These are phyloP conservation scores for Pneumocystis oryctolagi DNA, from an alignment of 1,139 yeast genomes.

Conservation along the genomic window DNA sequence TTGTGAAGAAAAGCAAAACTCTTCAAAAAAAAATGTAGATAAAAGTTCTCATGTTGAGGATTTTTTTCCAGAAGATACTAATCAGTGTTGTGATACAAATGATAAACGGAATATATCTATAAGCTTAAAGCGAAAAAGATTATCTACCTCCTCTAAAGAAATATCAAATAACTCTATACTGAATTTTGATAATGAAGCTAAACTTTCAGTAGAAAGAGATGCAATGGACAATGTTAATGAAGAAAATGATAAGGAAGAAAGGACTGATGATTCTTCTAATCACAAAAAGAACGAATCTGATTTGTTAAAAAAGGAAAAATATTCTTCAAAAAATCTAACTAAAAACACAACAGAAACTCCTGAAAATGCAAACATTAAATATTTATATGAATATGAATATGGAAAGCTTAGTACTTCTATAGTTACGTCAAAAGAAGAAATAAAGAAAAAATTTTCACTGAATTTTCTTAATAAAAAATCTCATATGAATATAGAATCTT, in stretches of 20 bases:
- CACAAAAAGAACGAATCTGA: too few relatives aligned
- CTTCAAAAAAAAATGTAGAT: neutral
- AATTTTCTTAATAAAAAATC: neutral
- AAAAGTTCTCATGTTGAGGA: neutral
- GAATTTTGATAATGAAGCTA: neutral
- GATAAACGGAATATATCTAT: neutral
- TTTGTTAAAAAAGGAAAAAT: neutral
- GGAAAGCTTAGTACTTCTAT: neutral
- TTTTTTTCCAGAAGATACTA: neutral
- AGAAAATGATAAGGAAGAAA: neutral
- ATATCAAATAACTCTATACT: neutral
- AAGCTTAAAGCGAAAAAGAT: neutral
- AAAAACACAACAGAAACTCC: neutral
- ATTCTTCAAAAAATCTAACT: neutral
- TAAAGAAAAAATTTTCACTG: neutral
- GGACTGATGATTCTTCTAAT: neutral
- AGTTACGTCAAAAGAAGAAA: neutral
- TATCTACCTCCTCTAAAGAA: neutral
- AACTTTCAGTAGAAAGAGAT: neutral
- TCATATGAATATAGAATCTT: constrained; percentile 1
- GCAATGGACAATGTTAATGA: neutral
- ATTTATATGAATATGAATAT: neutral
- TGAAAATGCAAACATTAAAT: neutral
- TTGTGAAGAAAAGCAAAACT: neutral
- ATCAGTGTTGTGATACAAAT: neutral